A percentile compares a stretch with the other conserved stretches of the same genome.
These are phyloP conservation scores for Salix brachista DNA, from an alignment of 345 rosid genomes.

Conservation along the genomic window DNA sequence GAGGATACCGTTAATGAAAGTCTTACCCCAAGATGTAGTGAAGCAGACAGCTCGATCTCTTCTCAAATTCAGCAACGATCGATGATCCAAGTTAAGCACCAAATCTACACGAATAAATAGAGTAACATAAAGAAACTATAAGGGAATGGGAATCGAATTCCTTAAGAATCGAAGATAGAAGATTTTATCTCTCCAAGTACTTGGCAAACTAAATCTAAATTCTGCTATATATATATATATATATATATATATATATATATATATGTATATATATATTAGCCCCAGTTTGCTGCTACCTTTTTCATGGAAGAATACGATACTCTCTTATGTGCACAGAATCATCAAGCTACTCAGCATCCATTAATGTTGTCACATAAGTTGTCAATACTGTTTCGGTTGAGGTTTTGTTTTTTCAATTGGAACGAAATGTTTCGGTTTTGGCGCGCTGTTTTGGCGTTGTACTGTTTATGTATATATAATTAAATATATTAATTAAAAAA, in stretches of 20 bases:
- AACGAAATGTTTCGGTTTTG: no score
- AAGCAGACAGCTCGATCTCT: no score
- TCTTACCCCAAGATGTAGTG: background rate
- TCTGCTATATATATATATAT: background rate
- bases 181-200: background rate
- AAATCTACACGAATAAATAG: conserved; percentile 28
- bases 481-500: no score
- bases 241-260: background rate
- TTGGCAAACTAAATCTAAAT: background rate
- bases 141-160: conserved; percentile 47
- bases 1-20: background rate
- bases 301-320: conserved; percentile 22
- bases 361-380: background rate
- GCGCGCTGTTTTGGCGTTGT: no score
- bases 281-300: background rate
- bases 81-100: conserved; percentile 13
- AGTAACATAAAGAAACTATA: background rate
- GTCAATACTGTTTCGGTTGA: no score
- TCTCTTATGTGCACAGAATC: background rate
- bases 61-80: conserved; percentile 6
- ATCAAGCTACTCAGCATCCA: conserved; percentile 18
- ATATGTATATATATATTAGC: background rate
- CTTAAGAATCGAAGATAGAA: background rate
- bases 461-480: no score
- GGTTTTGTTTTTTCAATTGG: no score